Evolutionary conservation across 139 green algal species (phyloP), one percentile per base, ranked within the genome.

Genomic region (Marvania coccoides): DNA sequence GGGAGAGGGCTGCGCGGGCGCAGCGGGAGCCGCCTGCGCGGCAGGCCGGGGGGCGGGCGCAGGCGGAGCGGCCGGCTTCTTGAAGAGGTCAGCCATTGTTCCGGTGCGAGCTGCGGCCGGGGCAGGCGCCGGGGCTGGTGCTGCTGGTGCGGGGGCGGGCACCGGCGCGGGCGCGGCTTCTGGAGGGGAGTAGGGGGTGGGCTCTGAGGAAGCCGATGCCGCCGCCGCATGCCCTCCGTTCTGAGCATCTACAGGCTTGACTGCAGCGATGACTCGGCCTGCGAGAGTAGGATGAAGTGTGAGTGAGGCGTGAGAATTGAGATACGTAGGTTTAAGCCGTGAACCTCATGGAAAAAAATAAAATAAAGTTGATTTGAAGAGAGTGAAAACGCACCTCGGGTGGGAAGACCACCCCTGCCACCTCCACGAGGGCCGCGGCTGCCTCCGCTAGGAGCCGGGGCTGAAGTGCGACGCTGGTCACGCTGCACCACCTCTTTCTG

Each of bases 11-110:
- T 46, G 42, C 31, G 60, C 60, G 28, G 67, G 29, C 54, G 46
- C 10, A 35, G 28, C 10, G 33, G 48, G 36, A 26, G 62, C 55
- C 7, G 42, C 65, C 58, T 66, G 63, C 24, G 56, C 35, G 48
- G 67, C 47, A 39, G 48, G 37, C 47, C 36, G 23, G 6, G 70
- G 47, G 26, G 51, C 28, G 4, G 51, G 37, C 24, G 54, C 39
- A 8, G 53, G 12, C 24, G 60, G 47, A 42, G n/a, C n/a, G n/a
- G n/a, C n/a, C n/a, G n/a, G 67, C 53, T 74, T 74, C 35, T 77
- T 74, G n/a, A 78, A 38, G 29, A 78, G 26, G 36, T 78, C 71
- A 23, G 71, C 71, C 66, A 78, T 77, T 10, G 67, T 78, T 14
- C 58, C 37, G 26, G 62, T 34, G 30, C 57, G 19, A 10, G 70